Percentiles rank a stretch among this genome's conserved stretches.
phyloP scores from a whole-genome alignment of 495 filamentous ascomycete species.

The Talaromyces liani region DNA sequence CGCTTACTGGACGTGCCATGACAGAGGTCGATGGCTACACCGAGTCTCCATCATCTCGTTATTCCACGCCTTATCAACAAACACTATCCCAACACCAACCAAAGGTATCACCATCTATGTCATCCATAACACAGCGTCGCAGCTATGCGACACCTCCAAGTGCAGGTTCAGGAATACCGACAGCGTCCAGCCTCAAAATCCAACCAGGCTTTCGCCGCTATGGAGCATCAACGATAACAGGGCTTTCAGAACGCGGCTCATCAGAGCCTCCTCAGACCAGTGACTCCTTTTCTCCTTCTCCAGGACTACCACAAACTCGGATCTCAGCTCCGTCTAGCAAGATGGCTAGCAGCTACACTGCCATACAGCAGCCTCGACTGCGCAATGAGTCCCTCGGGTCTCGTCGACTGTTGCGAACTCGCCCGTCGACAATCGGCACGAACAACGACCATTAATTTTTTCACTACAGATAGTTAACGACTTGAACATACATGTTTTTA shows the following conservation, averaged over 20 bases:
- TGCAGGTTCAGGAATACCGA: constrained; percentile 26
- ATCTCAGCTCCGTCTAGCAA: constrained; percentile 33
- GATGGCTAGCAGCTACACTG: constrained; percentile 34
- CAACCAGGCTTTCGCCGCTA: constrained; percentile 44
- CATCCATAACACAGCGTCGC: constrained; percentile 36
- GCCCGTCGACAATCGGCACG: constrained; percentile 23
- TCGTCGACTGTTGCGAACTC: constrained; percentile 29
- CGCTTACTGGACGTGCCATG: constrained; percentile 29
- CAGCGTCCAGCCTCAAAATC: constrained; percentile 34
- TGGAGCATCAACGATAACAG: constrained; percentile 23
- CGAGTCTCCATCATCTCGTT: constrained; percentile 20
- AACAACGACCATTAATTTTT: constrained; percentile 8
- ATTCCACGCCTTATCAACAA: constrained; percentile 23
- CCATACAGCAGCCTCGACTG: constrained; percentile 31
- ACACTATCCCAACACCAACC: constrained; percentile 24
- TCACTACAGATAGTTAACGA: neutral
- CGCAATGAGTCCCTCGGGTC: constrained; percentile 34
- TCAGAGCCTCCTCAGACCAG: constrained; percentile 16
- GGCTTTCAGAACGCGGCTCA: constrained; percentile 12
- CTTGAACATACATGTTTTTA: neutral
- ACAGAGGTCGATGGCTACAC: constrained; percentile 28
- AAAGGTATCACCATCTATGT: constrained; percentile 29
- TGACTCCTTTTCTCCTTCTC: constrained; percentile 15
- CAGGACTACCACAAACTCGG: constrained; percentile 25
- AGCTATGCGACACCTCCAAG: constrained; percentile 30